Evolutionary conservation across 1,284 basidiomycete species (phyloP), one percentile per base, ranked within the genome.

Genomic region (Flammula alnicola): DNA sequence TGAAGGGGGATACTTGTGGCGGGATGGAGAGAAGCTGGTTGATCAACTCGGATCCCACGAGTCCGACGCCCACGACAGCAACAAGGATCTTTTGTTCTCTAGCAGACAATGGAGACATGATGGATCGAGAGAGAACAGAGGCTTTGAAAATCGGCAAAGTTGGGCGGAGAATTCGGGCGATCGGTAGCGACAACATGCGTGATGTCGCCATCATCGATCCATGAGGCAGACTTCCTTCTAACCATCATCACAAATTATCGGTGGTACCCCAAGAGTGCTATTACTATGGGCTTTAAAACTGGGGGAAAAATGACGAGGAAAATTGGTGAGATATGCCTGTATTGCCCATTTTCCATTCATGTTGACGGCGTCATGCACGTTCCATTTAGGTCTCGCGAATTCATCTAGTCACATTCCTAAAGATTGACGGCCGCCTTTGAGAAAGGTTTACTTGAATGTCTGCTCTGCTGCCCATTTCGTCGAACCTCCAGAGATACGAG

Each of bases 11-110:
- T 19, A 79, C 73, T n/a, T 75, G 62, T 26, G 81, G 73, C 8
- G 87, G 81, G 35, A 84, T 75, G 1, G 85, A 74, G 44, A 87
- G 78, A n/a, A 95, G 77, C 67, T 93, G 91, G 40, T 77, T 70
- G 63, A 96, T 78, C 60, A 96, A 83, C 65, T 93, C 91, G 36
- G 81, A 77, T 37, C 95, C 95, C 41, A 97, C 95, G 48, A 94
- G 87, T 10, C 94, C 94, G 36, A 92, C 80, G 52, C 94, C 94
- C 52, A 96, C 77, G 55, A 95, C 78, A 38, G 91, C 91, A 48
- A 95, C 81, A 46, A 78, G 71, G 53, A 85, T 65, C 51, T 60
- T 62, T 32, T 56, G 55, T 36, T 60, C 52, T 33, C 47, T 29
- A 31, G 56, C 53, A n/a, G n/a, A n/a, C n/a, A n/a, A n/a, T 44